Evolutionary conservation across 2,329 filamentous ascomycete species (phyloP).

Genomic region (Periconia sp.): DNA sequence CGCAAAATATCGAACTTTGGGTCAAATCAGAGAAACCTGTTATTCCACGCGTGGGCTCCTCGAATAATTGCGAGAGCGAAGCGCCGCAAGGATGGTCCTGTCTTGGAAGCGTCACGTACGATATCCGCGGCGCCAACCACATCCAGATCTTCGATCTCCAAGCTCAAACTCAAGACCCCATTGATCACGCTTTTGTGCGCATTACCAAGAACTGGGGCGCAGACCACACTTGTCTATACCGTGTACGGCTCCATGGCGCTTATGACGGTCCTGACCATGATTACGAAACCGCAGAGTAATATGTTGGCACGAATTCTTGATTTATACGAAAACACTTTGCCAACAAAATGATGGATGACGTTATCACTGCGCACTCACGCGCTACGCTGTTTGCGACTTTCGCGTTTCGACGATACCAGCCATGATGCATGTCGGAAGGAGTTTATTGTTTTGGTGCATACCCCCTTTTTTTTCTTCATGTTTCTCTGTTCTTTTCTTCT

Average conservation of each 20-base stretch:
- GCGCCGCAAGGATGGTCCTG: constrained; percentile 39
- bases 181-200: constrained; percentile 42
- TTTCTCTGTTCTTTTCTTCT: background rate
- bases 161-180: constrained; percentile 26
- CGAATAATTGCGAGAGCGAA: constrained; percentile 14
- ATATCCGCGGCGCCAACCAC: constrained; percentile 44
- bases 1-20: constrained; percentile 50
- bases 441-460: background rate
- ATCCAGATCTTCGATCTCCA: constrained; percentile 46
- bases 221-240: constrained; percentile 51
- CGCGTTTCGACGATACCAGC: background rate
- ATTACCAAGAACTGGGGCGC: constrained; percentile 49
- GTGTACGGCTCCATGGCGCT: constrained; percentile 47
- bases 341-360: background rate
- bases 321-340: background rate
- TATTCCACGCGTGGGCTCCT: constrained; percentile 19
- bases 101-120: constrained; percentile 45
- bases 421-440: background rate
- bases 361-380: too few relatives aligned
- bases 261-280: constrained; percentile 8
- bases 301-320: background rate
- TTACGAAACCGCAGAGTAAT: background rate
- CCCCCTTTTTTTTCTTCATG: background rate
- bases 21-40: constrained; percentile 34
- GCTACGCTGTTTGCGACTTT: too few relatives aligned